A percentile compares a stretch with the other conserved stretches of the same genome.
Conservation (phyloP, 108 stramenopile genomes). For the Chaetoceros tenuissimus region DNA sequence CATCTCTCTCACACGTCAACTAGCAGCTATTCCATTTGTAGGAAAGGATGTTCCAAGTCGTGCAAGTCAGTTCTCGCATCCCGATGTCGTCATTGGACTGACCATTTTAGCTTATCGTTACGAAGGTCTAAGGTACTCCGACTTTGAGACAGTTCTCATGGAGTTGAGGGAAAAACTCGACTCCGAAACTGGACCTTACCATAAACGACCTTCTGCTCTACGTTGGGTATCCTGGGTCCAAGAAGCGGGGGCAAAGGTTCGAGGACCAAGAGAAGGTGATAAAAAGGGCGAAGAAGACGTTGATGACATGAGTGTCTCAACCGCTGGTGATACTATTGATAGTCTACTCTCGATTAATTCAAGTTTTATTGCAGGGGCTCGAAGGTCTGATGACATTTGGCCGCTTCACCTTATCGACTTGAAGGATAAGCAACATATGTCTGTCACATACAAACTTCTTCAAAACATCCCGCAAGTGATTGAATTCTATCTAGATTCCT, state of each 20-base stretch:
- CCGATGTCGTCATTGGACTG: constrained; percentile 97
- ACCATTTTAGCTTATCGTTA: constrained; percentile 95
- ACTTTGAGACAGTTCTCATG: constrained; percentile 81
- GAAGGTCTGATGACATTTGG: constrained; percentile 91
- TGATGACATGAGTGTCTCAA: constrained; percentile 32
- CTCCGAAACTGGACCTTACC: constrained; percentile 92
- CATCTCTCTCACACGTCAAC: constrained; percentile 84
- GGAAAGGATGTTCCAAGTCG: constrained; percentile 97
- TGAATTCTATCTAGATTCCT: constrained; percentile 83
- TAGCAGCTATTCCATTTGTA: constrained; percentile 96
- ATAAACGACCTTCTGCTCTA: constrained; percentile 88
- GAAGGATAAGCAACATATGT: constrained; percentile 92
- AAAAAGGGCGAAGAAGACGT: constrained; percentile 29
- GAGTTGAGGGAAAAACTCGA: constrained; percentile 88
- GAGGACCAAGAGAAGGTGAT: constrained; percentile 78
- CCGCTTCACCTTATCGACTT: constrained; percentile 95
- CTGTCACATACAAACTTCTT: constrained; percentile 83
- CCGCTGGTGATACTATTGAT: constrained; percentile 16
- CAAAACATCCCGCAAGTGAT: constrained; percentile 76
- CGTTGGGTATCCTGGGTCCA: constrained; percentile 92
- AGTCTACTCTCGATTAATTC: constrained; percentile 28
- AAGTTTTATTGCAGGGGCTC: constrained; percentile 34
- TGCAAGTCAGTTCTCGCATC: constrained; percentile 97
- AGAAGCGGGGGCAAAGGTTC: constrained; percentile 90
- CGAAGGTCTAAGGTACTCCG: constrained; percentile 89